Base-by-base conservation (phyloP, 176 grass and related monocot species). In the Stipa capillata region DNA sequence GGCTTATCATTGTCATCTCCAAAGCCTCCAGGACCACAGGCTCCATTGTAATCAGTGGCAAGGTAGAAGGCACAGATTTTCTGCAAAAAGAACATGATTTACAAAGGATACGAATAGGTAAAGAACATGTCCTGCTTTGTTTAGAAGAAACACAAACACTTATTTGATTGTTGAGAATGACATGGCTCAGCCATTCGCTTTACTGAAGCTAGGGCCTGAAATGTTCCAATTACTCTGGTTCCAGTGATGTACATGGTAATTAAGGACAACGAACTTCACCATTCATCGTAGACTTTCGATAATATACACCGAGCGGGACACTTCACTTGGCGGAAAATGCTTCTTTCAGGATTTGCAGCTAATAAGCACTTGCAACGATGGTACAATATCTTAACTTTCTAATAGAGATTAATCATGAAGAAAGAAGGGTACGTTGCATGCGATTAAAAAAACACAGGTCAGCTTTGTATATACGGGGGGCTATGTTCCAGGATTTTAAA, bases 1-100 rank as follows among this genome's bases (percentile, higher is more conserved):
- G 95, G 85, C 16, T 71, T 87, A 75, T 98, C 92, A 81, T 68
- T 71, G n/a, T 78, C 79, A 81, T 98, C 90, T 84, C 86, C 95
- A 72, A 90, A 91, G 33, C 62, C 73, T 69, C 79, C 72, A 77
- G 95, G 92, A 55, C 95, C 95, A 82, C 95, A 98, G 28, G 92
- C 86, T 79, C 90, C 88, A 47, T 67, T 53, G 51, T 83, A 86
- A 79, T 92, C 79, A 58, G 75, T 90, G 71, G 88, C 84, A 85
- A 94, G 73, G 64, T 91, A 91, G 84, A 94, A 91, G 48, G 89
- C 82, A 85, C 88, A 94, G 73, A 86, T 50, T 94, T 91, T 90
- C 88, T 94, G 80, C 57, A 82, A 63, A 87, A 81, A 44, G 4
- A n/a, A n/a, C n/a, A n/a, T n/a, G n/a, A 72, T 61, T 71, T 78